Conservation (phyloP, 208 protist genomes). For the Sergeia podlipaevii region DNA sequence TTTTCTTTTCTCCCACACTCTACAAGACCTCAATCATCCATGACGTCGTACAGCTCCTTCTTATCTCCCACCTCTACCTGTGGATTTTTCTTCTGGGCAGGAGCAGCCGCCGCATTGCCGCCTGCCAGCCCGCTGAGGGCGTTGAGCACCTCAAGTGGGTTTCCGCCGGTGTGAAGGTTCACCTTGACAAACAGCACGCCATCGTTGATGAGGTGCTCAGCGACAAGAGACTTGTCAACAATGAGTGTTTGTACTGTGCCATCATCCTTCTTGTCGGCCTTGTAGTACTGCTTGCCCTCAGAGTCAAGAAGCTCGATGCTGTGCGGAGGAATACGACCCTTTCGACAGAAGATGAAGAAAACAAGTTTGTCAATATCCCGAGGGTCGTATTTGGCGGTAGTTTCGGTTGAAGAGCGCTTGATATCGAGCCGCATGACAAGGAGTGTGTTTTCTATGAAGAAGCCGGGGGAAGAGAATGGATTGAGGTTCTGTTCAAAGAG, state of each 20-base stretch:
- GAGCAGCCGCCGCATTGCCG: background rate
- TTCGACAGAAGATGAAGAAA: slow-evolving; percentile 76
- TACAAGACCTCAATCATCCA: slow-evolving; percentile 28
- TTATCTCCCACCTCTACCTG: slow-evolving; percentile 35
- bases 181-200: slow-evolving; percentile 47
- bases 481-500: slow-evolving; percentile 57
- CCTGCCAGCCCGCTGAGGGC: slow-evolving; percentile 2
- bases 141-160: slow-evolving; percentile 67
- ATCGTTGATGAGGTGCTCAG: slow-evolving; percentile 22
- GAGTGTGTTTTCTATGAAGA: slow-evolving; percentile 39
- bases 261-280: slow-evolving; percentile 32
- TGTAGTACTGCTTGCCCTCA: slow-evolving; percentile 26
- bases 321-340: slow-evolving; percentile 59
- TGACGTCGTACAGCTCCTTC: slow-evolving; percentile 50
- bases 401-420: slow-evolving; percentile 33
- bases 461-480: slow-evolving; percentile 68
- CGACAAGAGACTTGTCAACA: slow-evolving; percentile 29
- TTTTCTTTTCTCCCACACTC: slow-evolving; percentile 2
- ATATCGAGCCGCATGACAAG: slow-evolving; percentile 53
- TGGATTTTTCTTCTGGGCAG: background rate
- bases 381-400: slow-evolving; percentile 22
- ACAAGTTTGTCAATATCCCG: slow-evolving; percentile 44
- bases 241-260: slow-evolving; percentile 41
- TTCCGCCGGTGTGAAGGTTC: slow-evolving; percentile 30
- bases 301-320: slow-evolving; percentile 61